A percentile compares a stretch with the other conserved stretches of the same genome.
These are phyloP conservation scores for Cladobotryum protrusum DNA, from an alignment of 2,329 filamentous ascomycete genomes.

Conservation along the genomic window DNA sequence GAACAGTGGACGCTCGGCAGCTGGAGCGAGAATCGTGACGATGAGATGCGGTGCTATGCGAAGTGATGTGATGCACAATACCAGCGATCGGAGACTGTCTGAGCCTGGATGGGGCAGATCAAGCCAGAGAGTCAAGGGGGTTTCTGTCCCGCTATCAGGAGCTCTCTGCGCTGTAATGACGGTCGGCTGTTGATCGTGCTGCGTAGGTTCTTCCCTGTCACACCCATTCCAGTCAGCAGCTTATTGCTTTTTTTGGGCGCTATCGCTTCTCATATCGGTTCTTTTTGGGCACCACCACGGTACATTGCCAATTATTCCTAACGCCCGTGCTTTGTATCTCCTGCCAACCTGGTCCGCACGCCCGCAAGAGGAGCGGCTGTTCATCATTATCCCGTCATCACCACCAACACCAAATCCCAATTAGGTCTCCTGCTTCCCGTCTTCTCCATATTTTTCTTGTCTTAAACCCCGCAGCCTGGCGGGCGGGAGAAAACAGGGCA, in stretches of 20 bases:
- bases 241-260: neutral
- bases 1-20: neutral
- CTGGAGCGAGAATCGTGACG: neutral
- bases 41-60: slow-evolving; percentile 1
- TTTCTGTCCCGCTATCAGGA: too few species aligned
- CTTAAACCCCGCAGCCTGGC: neutral
- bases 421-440: neutral
- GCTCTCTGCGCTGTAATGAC: slow-evolving; percentile 2
- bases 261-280: neutral
- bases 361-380: neutral
- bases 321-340: neutral
- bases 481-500: neutral
- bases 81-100: slow-evolving; percentile 6
- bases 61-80: slow-evolving; percentile 3
- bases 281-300: neutral
- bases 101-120: slow-evolving; percentile 3
- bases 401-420: neutral
- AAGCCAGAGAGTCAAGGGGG: neutral
- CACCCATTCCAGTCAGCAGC: slow-evolving; percentile 3
- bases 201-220: neutral
- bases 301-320: neutral
- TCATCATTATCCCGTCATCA: neutral
- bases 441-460: neutral
- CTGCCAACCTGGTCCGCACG: neutral
- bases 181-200: slow-evolving; percentile 1